Percentiles rank a stretch among this genome's conserved stretches.
These are phyloP conservation scores for Fonsecaea nubica DNA, from an alignment of 2,329 filamentous ascomycete species.

Conservation along the genomic window DNA sequence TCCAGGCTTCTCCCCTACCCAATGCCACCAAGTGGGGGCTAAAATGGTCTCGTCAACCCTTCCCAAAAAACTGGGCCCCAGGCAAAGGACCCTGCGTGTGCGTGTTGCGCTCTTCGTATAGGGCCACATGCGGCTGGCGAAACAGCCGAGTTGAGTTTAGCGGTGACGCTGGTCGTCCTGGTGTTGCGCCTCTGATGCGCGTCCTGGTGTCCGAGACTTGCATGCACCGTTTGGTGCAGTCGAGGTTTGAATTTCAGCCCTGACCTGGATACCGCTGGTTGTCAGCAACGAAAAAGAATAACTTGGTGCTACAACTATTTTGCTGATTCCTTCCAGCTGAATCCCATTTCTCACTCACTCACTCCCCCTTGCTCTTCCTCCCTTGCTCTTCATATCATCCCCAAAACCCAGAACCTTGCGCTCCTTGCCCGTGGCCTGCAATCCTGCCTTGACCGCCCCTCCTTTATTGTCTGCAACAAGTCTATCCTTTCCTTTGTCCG, in stretches of 20 bases:
- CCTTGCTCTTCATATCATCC: neutral
- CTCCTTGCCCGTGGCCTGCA: neutral
- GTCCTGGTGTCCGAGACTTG: conserved; percentile 16
- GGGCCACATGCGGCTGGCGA: conserved; percentile 2
- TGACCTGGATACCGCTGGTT: conserved; percentile 1
- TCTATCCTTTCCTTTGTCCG: conserved; percentile 24
- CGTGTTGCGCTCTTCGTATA: conserved; percentile 5
- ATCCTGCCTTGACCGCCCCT: conserved; percentile 19
- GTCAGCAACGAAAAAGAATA: conserved; percentile 9
- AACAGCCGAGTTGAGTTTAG: neutral
- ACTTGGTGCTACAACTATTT: conserved; percentile 12
- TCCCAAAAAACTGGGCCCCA: neutral
- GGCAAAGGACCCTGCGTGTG: conserved; percentile 15
- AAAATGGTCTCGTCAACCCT: neutral
- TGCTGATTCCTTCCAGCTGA: conserved; percentile 2
- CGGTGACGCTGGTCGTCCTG: neutral
- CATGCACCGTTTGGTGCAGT: neutral
- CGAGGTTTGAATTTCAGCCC: conserved; percentile 24
- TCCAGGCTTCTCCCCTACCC: neutral
- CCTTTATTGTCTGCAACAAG: conserved; percentile 24
- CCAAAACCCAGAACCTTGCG: too few species aligned
- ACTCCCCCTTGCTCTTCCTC: neutral
- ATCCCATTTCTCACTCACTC: neutral
- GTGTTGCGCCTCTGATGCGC: conserved; percentile 16
- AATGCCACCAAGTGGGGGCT: conserved; percentile 11